phyloP scores from a whole-genome alignment of 192 early-diverging fungal genomes.

The Podila horticola region DNA sequence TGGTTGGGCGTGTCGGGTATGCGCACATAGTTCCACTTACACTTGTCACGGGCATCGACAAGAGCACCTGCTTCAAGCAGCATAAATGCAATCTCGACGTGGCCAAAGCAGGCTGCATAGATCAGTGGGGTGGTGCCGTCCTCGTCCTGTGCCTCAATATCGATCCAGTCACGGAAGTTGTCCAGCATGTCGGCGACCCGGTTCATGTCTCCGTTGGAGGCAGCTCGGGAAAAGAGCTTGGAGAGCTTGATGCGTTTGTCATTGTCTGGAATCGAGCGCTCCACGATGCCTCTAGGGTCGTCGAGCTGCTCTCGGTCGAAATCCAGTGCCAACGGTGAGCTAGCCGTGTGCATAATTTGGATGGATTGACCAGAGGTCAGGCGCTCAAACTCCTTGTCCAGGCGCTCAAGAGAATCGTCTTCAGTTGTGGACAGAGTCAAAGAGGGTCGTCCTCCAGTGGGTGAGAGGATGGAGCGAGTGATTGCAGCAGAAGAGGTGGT shows the following conservation, averaged over 20 bases:
- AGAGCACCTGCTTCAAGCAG: conserved; percentile 79
- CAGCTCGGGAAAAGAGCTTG: conserved; percentile 73
- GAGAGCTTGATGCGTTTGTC: conserved; percentile 69
- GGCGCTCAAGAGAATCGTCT: conserved; percentile 28
- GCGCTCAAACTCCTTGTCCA: conserved; percentile 46
- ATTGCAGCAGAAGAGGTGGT: background rate
- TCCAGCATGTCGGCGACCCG: conserved; percentile 71
- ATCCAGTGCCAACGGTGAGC: conserved; percentile 24
- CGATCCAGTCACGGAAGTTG: conserved; percentile 67
- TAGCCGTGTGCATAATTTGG: conserved; percentile 30
- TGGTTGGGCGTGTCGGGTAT: background rate
- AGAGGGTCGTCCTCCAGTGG: background rate
- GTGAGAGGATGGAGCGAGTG: conserved; percentile 2
- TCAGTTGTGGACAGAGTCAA: conserved; percentile 6
- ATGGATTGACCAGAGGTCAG: conserved; percentile 44
- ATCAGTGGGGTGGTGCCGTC: conserved; percentile 90
- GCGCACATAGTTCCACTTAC: conserved; percentile 58
- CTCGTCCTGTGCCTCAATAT: conserved; percentile 84
- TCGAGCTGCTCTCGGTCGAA: conserved; percentile 47
- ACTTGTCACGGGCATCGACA: conserved; percentile 82
- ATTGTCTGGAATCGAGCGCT: conserved; percentile 54
- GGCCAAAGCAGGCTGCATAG: conserved; percentile 90
- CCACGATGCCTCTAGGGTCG: conserved; percentile 49
- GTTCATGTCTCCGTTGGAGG: conserved; percentile 78
- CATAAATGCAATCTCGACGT: conserved; percentile 72